These are phyloP conservation scores for Cercospora nicotianae DNA, from an alignment of 2,329 filamentous ascomycete genomes.

Conservation along the genomic window DNA sequence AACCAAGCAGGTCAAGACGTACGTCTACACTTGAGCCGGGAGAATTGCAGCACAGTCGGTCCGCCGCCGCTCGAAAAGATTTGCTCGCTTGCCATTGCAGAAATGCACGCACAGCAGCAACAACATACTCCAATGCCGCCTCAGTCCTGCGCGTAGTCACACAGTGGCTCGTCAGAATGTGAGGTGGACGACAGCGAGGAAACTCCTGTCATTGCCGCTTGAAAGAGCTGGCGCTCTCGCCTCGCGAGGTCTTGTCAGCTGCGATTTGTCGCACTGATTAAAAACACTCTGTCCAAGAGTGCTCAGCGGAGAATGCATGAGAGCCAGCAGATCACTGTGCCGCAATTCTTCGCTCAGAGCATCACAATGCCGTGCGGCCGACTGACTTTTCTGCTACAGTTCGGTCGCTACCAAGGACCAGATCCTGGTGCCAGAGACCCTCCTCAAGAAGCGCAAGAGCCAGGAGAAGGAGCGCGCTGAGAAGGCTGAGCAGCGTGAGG, in stretches of 20 bases:
- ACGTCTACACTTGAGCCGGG: slow-evolving; percentile 46
- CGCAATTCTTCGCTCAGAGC: slow-evolving; percentile 90
- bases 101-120: slow-evolving; percentile 22
- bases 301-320: slow-evolving; percentile 43
- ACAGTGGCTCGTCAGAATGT: slow-evolving; percentile 40
- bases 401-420: slow-evolving; percentile 92
- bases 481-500: slow-evolving; percentile 55
- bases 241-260: slow-evolving; percentile 34
- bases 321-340: slow-evolving; percentile 78
- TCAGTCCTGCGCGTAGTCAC: slow-evolving; percentile 41
- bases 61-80: slow-evolving; percentile 59
- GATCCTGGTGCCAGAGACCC: slow-evolving; percentile 96
- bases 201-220: slow-evolving; percentile 23
- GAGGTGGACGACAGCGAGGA: slow-evolving; percentile 27
- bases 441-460: slow-evolving; percentile 99
- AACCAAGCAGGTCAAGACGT: slow-evolving; percentile 53
- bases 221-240: slow-evolving; percentile 35
- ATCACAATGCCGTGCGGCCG: slow-evolving; percentile 60
- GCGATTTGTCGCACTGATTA: slow-evolving; percentile 67
- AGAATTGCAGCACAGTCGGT: slow-evolving; percentile 71
- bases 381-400: slow-evolving; percentile 65
- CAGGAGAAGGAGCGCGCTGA: slow-evolving; percentile 98
- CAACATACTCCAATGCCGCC: slow-evolving; percentile 31
- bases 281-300: slow-evolving; percentile 49
- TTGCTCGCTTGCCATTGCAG: slow-evolving; percentile 28